These are phyloP conservation scores for Elsinoe perseae DNA, from an alignment of 2,329 filamentous ascomycete species.

Conservation along the genomic window DNA sequence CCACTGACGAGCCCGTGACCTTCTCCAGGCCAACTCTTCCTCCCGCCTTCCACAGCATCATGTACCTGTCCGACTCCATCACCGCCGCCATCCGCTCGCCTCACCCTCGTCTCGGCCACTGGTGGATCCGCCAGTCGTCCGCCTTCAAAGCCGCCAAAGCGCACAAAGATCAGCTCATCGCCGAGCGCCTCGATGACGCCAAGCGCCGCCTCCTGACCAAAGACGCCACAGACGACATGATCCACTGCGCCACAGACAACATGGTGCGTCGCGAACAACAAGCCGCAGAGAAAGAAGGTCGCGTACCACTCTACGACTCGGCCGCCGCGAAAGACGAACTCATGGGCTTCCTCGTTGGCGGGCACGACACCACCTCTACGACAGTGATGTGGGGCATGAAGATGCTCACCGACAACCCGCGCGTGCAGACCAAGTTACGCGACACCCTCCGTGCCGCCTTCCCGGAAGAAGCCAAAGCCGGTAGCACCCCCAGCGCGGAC, in stretches of 20 bases:
- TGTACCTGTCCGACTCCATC: conserved; percentile 22
- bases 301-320: conserved; percentile 24
- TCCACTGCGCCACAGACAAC: conserved; percentile 32
- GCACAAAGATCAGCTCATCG: conserved; percentile 29
- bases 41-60: conserved; percentile 23
- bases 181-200: conserved; percentile 28
- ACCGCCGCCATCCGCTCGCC: conserved; percentile 21
- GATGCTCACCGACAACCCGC: conserved; percentile 30
- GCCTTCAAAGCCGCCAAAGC: conserved; percentile 15
- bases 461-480: conserved; percentile 17
- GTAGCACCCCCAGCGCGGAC: conserved; percentile 24
- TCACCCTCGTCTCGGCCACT: conserved; percentile 23
- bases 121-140: conserved; percentile 18
- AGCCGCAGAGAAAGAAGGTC: conserved; percentile 30
- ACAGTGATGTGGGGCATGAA: conserved; percentile 38
- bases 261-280: conserved; percentile 31
- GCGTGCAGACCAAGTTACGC: conserved; percentile 33
- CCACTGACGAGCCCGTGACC: conserved; percentile 20
- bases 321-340: conserved; percentile 25
- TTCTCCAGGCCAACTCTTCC: conserved; percentile 21
- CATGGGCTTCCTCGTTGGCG: conserved; percentile 34
- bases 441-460: conserved; percentile 26
- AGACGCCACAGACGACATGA: conserved; percentile 23
- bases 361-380: conserved; percentile 41
- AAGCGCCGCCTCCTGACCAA: conserved; percentile 23